Base-by-base conservation (phyloP, 306 rosid genomes). In the Casuarina glauca region DNA sequence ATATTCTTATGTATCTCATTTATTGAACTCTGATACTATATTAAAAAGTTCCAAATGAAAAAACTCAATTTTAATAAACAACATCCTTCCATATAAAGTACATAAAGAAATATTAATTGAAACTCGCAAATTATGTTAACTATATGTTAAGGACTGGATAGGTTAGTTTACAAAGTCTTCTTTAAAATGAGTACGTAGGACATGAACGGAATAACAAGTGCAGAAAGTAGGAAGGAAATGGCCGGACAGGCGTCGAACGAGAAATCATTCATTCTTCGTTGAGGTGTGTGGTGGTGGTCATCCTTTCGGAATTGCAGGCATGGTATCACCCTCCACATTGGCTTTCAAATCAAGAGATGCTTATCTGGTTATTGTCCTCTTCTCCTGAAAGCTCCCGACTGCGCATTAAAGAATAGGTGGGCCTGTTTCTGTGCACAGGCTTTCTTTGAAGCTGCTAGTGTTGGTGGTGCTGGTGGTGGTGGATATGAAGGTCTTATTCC, bases 181-280 rank as follows among this genome's bases (percentile, higher is more conserved):
- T 26, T 26, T 20, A 54, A 77, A 53, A 41, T 16, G 9, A 70
- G 68, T 74, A 79, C 48, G 46, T 79, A 76, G 82, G 82, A 79
- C 53, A 32, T 51, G 58, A 49, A 42, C 32, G 48, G 69, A 35
- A 73, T 54, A 26, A 52, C 32, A 38, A 19, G 64, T 50, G n/a
- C 67, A 72, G 62, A 72, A 71, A 48, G 52, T 4, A 16, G 20
- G 32, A 4, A 4, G 49, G 16, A 5, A 79, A 62, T 61, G 44
- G 66, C 63, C 53, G 38, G 12, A 48, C 51, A 10, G 73, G 7
- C 68, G 69, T 17, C 62, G 15, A 12, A 62, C 73, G 32, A 26
- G 32, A 26, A 26, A 26, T 1, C 76, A 15, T 72, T 68, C 79
- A 73, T 67, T 67, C n/a, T 61, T 9, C 16, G 42, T 39, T 43